These are phyloP conservation scores for Phanerochaete sordida DNA, from an alignment of 768 basidiomycete species.

Conservation along the genomic window DNA sequence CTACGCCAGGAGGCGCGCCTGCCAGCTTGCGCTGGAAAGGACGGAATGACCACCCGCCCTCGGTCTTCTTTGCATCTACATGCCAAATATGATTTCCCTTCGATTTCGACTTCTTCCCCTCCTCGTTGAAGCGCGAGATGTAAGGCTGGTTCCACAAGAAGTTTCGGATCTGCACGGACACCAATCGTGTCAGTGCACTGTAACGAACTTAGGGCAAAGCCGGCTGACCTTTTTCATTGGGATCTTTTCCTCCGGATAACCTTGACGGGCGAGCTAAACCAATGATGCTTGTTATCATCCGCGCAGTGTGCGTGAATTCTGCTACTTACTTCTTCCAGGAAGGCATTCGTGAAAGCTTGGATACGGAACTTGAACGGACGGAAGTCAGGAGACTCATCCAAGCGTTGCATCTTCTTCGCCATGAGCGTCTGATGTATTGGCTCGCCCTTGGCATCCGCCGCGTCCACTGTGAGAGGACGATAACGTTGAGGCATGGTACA, in stretches of 20 bases:
- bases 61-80: constrained; percentile 87
- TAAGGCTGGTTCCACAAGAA: constrained; percentile 95
- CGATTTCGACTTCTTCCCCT: constrained; percentile 98
- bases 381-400: constrained; percentile 96
- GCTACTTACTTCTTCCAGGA: constrained; percentile 77
- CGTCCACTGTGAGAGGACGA: constrained; percentile 63
- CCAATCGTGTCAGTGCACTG: background rate
- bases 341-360: constrained; percentile 94
- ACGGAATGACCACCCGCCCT: constrained; percentile 82
- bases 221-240: constrained; percentile 87
- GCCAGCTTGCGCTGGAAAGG: constrained; percentile 87
- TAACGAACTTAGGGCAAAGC: constrained; percentile 9
- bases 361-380: constrained; percentile 99
- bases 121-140: constrained; percentile 97
- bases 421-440: constrained; percentile 97
- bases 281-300: constrained; percentile 6
- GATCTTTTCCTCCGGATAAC: constrained; percentile 91
- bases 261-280: constrained; percentile 71
- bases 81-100: constrained; percentile 99
- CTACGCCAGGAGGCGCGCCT: constrained; percentile 76
- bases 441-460: constrained; percentile 92
- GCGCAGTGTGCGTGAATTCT: constrained; percentile 13
- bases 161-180: constrained; percentile 66
- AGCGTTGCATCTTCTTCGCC: constrained; percentile 97
- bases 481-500: constrained; percentile 11